These are phyloP conservation scores for Ceratocystiopsis sp. DNA, from an alignment of 2,329 filamentous ascomycete genomes.

Conservation along the genomic window DNA sequence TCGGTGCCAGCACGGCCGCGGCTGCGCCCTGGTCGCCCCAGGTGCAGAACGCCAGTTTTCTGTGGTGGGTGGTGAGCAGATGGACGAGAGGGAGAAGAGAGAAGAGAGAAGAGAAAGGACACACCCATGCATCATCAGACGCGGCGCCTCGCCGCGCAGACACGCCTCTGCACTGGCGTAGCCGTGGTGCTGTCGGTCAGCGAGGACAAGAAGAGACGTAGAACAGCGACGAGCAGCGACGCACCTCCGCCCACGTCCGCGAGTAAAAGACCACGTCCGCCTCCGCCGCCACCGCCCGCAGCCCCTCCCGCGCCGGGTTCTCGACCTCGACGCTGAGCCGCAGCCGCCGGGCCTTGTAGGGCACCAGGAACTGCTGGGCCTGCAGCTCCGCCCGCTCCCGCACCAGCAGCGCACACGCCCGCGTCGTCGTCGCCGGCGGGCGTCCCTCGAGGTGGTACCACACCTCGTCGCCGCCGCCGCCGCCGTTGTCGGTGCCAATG, in stretches of 20 bases:
- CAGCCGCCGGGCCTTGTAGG: slow-evolving; percentile 16
- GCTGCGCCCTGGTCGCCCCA: slow-evolving; percentile 29
- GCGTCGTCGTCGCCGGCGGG: slow-evolving; percentile 38
- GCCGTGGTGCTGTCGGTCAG: slow-evolving; percentile 14
- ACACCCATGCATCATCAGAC: too few species aligned
- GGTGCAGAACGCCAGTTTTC: slow-evolving; percentile 24
- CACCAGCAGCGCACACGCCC: slow-evolving; percentile 28
- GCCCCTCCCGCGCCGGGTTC: slow-evolving; percentile 45
- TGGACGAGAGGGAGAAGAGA: slow-evolving; percentile 2
- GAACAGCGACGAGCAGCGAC: too few species aligned
- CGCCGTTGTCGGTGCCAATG: slow-evolving; percentile 12
- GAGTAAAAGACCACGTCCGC: slow-evolving; percentile 63
- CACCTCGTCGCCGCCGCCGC: slow-evolving; percentile 16
- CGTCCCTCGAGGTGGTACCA: slow-evolving; percentile 68
- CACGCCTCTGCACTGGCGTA: slow-evolving; percentile 9
- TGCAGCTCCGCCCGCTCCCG: slow-evolving; percentile 16
- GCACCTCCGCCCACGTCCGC: slow-evolving; percentile 50
- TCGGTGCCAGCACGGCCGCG: slow-evolving; percentile 9
- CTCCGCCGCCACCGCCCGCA: slow-evolving; percentile 39
- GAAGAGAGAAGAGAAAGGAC: background rate
- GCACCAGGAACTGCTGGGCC: slow-evolving; percentile 13
- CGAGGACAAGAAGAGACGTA: too few species aligned
- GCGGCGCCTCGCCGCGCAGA: background rate
- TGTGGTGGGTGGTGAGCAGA: slow-evolving; percentile 5
- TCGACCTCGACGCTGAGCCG: slow-evolving; percentile 61